Evolutionary conservation across 2,329 filamentous ascomycete species (phyloP), one percentile per base, ranked within the genome.

Genomic region (Aspergillus neoniger): DNA sequence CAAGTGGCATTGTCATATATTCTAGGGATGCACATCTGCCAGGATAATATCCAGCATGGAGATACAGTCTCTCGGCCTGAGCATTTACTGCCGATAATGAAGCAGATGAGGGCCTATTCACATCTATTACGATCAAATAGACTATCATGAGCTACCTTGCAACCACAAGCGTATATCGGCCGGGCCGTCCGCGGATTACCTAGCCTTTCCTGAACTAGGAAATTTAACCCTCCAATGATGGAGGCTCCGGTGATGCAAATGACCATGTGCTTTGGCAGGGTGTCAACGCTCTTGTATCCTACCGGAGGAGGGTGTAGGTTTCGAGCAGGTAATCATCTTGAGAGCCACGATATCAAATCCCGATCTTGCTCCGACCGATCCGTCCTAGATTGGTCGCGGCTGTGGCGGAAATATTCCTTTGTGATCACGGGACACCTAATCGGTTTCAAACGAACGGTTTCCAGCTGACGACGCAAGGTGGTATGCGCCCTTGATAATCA

Each of bases 401-500:
- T 67, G 56, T 63, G 57, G 65, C 65, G 65, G 65, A 55, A 63
- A 21, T 49, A 30, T 30, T 48, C 30, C 28, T 30, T 32, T 56
- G 43, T 49, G 59, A 32, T 38, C n/a, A 50, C 6, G 39, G 48
- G n/a, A 41, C 19, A 52, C 28, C 32, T 19, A 28, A 14, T 43
- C 25, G 30, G 43, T 17, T 30, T 30, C 25, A 7, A 32, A 32
- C 25, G 25, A 30, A 10, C 9, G 2, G 15, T 30, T 17, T 17
- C 23, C 25, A 44, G 23, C 47, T 48, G n/a, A 65, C 65, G 63
- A 66, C 57, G 62, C 62, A 64, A 63, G 60, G 62, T 41, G 43
- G 32, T 50, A 17, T 32, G 47, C 25, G 47, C 25, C 23, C 23
- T 50, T 32, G 23, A 50, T 14, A 50, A 28, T 30, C n/a, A 30